A percentile compares a stretch with the other conserved stretches of the same genome.
phyloP scores from a whole-genome alignment of 2,329 filamentous ascomycete species.

The Boeremia lycopersici region DNA sequence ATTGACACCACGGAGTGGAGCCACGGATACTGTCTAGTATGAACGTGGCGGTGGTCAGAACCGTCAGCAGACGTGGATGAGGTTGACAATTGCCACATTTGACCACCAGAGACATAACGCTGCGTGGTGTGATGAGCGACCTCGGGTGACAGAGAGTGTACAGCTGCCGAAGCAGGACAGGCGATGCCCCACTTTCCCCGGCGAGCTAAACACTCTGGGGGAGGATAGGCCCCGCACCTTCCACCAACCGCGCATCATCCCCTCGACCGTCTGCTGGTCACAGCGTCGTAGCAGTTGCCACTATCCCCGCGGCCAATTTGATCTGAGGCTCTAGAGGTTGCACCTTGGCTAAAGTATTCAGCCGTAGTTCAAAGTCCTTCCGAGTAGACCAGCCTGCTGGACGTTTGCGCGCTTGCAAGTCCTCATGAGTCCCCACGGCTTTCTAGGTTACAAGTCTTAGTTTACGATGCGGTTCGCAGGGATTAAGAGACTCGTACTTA shows the following conservation, averaged over 20 bases:
- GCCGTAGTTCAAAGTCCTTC: slow-evolving; percentile 3
- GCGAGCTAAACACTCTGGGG: neutral
- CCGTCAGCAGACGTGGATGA: neutral
- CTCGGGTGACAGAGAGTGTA: too few species aligned
- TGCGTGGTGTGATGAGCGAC: neutral
- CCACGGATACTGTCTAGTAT: neutral
- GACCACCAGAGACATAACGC: neutral
- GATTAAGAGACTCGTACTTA: neutral
- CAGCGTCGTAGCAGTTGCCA: neutral
- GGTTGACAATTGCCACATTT: neutral
- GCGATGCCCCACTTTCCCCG: neutral
- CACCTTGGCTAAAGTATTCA: slow-evolving; percentile 4
- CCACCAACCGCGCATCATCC: slow-evolving; percentile 2
- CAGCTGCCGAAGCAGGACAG: too few species aligned
- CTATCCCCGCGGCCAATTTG: too few species aligned
- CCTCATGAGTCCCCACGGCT: neutral
- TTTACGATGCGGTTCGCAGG: neutral
- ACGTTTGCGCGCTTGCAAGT: neutral
- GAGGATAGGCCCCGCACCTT: neutral
- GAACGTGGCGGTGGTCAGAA: neutral
- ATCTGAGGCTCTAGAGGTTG: too few species aligned
- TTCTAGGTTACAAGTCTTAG: too few species aligned
- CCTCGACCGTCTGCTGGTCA: neutral
- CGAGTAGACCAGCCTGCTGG: neutral
- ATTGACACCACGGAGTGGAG: neutral